phyloP scores from a whole-genome alignment of 306 rosid species.

The Gillenia trifoliata region DNA sequence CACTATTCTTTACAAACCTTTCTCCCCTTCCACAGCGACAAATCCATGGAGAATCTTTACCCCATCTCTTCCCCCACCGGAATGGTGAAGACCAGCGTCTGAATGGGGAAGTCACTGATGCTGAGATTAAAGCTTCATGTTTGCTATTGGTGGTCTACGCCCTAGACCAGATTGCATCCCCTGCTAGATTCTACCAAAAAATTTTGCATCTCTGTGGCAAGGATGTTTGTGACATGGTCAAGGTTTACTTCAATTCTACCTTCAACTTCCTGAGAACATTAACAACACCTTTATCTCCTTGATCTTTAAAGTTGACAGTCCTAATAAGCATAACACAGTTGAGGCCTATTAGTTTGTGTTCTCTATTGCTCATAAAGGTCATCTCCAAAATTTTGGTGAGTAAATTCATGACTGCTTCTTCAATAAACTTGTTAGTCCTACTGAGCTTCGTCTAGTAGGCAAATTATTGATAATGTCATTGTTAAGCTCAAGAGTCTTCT shows the following conservation, averaged over 20 bases:
- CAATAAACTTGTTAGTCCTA: neutral
- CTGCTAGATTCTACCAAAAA: neutral
- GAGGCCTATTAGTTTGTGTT: neutral
- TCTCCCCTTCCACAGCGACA: neutral
- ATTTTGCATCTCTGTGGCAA: accelerated
- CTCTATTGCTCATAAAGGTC: neutral
- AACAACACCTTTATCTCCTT: neutral
- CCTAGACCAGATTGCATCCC: neutral
- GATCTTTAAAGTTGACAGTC: neutral
- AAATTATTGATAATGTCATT: too few relatives aligned
- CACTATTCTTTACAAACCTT: neutral
- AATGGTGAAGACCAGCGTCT: accelerated
- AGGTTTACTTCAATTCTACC: accelerated
- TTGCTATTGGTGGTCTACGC: neutral
- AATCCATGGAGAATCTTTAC: neutral
- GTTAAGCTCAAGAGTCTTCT: neutral
- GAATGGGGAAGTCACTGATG: neutral
- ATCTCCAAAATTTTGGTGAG: neutral
- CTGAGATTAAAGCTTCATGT: neutral
- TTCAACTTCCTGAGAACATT: too few relatives aligned
- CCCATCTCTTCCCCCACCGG: accelerated
- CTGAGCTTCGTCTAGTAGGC: neutral
- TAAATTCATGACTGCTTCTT: neutral
- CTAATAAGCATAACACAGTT: neutral
- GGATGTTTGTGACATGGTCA: neutral